Evolutionary conservation across 2,329 filamentous ascomycete genomes (phyloP), one percentile per base, ranked within the genome.

Genomic region (Annulohypoxylon truncatum): DNA sequence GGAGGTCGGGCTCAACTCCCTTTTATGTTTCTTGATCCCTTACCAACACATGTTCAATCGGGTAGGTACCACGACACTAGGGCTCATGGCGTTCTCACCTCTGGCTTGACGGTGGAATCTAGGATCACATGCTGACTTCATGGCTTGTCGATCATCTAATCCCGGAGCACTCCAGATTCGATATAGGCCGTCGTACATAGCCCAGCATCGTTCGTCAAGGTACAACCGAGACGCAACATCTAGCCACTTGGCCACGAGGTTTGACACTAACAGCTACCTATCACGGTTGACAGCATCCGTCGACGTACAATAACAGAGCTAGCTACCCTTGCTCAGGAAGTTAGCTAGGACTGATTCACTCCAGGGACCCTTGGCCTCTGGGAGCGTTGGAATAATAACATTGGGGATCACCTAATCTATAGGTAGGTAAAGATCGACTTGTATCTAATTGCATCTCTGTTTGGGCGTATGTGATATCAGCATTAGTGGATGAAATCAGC

Each of bases 21-120:
- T 67, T 68, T 65, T 67, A 70, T 65, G 53, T 31, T 52, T 50
- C 22, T 22, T 24, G 35, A 55, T 26, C 53, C 51, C 40, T 50
- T 31, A 63, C 24, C 56, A 50, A 40, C 26, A 40, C 24, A 31
- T 35, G 10, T 44, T 53, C 15, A 20, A 48, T 28, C n/a, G 10
- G 13, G n/a, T 18, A 44, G 35, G 44, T 52, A 40, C 22, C 54
- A 52, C 55, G 40, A 18, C 29, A 28, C 53, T 18, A 40, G 44
- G 44, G 33, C 52, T 55, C 42, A 46, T 28, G 47, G 40, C 26
- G 22, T 53, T 33, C 13, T 28, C 38, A 50, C 52, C 28, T 48
- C 24, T 60, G 51, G 8, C 28, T 47, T 29, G 42, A 57, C n/a
- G 47, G 20, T n/a, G 38, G 15, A 42, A 53, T 63, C 55, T 46